Base-by-base conservation (phyloP, 106 monocot species). In the Dendrobium catenatum region DNA sequence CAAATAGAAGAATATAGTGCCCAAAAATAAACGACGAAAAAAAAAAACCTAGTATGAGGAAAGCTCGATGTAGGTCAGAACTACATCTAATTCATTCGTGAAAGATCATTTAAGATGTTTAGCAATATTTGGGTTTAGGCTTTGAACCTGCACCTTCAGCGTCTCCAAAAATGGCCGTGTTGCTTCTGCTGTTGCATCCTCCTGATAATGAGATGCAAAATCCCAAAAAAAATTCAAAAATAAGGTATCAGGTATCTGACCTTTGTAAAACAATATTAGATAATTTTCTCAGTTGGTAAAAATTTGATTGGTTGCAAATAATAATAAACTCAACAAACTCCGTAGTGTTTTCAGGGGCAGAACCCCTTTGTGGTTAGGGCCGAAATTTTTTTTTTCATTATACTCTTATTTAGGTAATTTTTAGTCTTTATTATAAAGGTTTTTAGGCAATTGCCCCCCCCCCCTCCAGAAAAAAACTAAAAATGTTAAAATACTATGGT, bases 131-230 rank as follows among this genome's bases (percentile, higher is more conserved):
- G 27, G 26, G 72, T 72, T 4, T 16, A 72, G 17, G 43, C 74
- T 7, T n/a, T 49, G 48, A 76, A 49, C 22, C 49, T 76, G 76
- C 76, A n/a, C 19, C 40, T 42, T 93, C 81, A 96, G 61, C 91
- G 86, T 68, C 88, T 77, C 86, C 93, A 89, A 19, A 93, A 80
- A 51, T 85, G 84, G 0, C 90, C 84, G 56, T 90, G 93, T 49
- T 90, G 86, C 80, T 88, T 96, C 80, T 96, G 95, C 79, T 88
- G 89, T 88, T 93, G 89, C 88, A 93, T 96, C 80, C 93, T 79
- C 89, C 91, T 96, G 85, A 77, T 27, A 77, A 51, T 29, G 49
- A 49, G 24, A 56, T 18, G 58, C 2, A 59, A 27, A 49, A 48
- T 6, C 2, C 29, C 4, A 78, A 58, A 26, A 26, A 78, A 24